These are phyloP conservation scores for sorghum (Sorghum bicolor) DNA, from an alignment of 176 grass and related monocot genomes.

Conservation along the genomic window DNA sequence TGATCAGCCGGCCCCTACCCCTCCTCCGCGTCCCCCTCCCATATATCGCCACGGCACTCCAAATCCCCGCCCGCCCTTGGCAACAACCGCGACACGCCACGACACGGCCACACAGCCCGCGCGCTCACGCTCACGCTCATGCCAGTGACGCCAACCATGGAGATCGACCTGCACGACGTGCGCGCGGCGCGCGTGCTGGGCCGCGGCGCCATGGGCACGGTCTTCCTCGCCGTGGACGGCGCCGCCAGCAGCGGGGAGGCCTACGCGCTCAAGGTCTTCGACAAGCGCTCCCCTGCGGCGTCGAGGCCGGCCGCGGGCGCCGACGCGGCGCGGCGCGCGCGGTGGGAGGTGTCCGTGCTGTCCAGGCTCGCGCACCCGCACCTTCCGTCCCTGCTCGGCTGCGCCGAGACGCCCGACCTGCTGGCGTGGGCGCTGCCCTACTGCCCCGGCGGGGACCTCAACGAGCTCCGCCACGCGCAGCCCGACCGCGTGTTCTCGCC, in stretches of 20 bases:
- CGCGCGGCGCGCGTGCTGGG: constrained; percentile 81
- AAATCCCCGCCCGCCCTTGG: constrained; percentile 4
- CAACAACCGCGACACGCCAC: constrained; percentile 1
- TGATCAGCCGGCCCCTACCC: constrained; percentile 24
- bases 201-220: constrained; percentile 91
- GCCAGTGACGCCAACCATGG: constrained; percentile 37
- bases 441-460: constrained; percentile 91
- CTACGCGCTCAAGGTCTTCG: constrained; percentile 95
- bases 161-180: constrained; percentile 74
- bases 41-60: constrained; percentile 13
- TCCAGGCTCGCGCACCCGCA: constrained; percentile 69
- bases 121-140: not conserved
- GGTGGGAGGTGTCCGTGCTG: constrained; percentile 82
- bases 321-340: constrained; percentile 59
- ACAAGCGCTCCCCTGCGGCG: constrained; percentile 50
- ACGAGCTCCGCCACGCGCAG: constrained; percentile 70
- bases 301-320: not conserved
- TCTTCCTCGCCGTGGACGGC: constrained; percentile 63
- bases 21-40: not conserved
- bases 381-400: constrained; percentile 69
- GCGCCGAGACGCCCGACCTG: constrained; percentile 64
- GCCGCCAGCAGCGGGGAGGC: not conserved
- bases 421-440: constrained; percentile 88
- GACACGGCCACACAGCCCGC: not conserved
- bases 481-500: constrained; percentile 78